Base-by-base conservation (phyloP, 495 filamentous ascomycete genomes). In the Aspergillus homomorphus region DNA sequence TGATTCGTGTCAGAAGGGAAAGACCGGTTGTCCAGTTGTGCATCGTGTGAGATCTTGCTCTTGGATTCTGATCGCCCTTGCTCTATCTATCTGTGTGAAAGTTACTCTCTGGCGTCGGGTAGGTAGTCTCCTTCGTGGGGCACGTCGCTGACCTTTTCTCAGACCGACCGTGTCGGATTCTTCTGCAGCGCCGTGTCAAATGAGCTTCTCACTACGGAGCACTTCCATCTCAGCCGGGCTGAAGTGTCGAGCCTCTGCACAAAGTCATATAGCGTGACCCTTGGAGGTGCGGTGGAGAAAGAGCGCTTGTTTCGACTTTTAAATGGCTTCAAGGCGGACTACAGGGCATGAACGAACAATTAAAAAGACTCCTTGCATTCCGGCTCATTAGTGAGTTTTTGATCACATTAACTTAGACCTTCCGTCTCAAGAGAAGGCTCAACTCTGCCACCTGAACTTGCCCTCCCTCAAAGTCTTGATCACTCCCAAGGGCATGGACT, bases 81-180 rank as follows among this genome's bases (percentile, higher is more conserved):
- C 48, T 49, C 60, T 24, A 18, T 9, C 20, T 58, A n/a, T 46
- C 16, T 23, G 44, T 4, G 23, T 45, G 57, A 46, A n/a, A n/a
- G n/a, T n/a, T n/a, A n/a, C n/a, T n/a, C n/a, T n/a, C n/a, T n/a
- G n/a, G n/a, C n/a, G n/a, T n/a, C n/a, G n/a, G n/a, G n/a, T n/a
- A n/a, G n/a, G n/a, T n/a, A n/a, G n/a, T n/a, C n/a, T n/a, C n/a
- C n/a, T n/a, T n/a, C n/a, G n/a, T n/a, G n/a, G n/a, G n/a, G n/a
- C n/a, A n/a, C n/a, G n/a, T n/a, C 28, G 21, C 46, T 67, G 28
- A 58, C 28, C 21, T 22, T n/a, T 46, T 19, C 45, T 9, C 60
- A 92, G 89, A 95, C 90, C 1, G 90, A 95, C 71, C 90, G 95
- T 71, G 89, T 96, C 20, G 91, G 90, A 2, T 82, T 94, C 42